These are phyloP conservation scores for Diaporthe aspalathi DNA, from an alignment of 2,329 filamentous ascomycete species.

Conservation along the genomic window DNA sequence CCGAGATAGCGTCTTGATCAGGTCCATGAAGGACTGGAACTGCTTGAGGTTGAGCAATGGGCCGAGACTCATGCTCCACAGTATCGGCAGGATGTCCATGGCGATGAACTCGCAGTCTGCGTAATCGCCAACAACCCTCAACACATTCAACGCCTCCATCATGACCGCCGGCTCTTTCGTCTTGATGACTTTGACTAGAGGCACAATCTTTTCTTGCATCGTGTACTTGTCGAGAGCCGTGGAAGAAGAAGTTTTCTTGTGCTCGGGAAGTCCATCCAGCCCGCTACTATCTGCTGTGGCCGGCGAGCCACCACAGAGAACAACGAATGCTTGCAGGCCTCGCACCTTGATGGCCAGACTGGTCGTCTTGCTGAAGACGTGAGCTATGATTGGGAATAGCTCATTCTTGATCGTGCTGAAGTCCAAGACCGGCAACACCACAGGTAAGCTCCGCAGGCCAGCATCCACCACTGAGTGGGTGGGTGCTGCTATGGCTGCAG, in stretches of 20 bases:
- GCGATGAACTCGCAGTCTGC: constrained; percentile 93
- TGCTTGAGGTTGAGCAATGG: constrained; percentile 88
- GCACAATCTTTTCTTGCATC: constrained; percentile 96
- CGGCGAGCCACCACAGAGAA: constrained; percentile 83
- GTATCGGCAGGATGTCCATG: constrained; percentile 86
- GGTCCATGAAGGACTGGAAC: constrained; percentile 89
- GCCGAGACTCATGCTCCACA: constrained; percentile 93
- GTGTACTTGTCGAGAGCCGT: constrained; percentile 96
- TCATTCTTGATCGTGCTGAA: constrained; percentile 98
- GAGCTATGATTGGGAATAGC: constrained; percentile 90
- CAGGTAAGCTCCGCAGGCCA: constrained; percentile 80
- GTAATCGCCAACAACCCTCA: constrained; percentile 82
- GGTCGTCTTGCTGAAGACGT: constrained; percentile 91
- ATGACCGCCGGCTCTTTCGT: constrained; percentile 98
- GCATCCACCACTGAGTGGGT: constrained; percentile 92
- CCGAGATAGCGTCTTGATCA: constrained; percentile 83
- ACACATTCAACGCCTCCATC: constrained; percentile 88
- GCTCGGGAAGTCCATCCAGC: constrained; percentile 76
- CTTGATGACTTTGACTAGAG: constrained; percentile 90
- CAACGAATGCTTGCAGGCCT: constrained; percentile 88
- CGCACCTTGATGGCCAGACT: constrained; percentile 95
- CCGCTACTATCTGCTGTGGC: constrained; percentile 72
- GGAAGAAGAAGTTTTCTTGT: constrained; percentile 73
- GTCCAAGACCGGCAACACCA: constrained; percentile 88
- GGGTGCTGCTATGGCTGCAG: constrained; percentile 85